Evolutionary conservation across 2,329 filamentous ascomycete genomes (phyloP).

Genomic region (Escovopsis sp.): DNA sequence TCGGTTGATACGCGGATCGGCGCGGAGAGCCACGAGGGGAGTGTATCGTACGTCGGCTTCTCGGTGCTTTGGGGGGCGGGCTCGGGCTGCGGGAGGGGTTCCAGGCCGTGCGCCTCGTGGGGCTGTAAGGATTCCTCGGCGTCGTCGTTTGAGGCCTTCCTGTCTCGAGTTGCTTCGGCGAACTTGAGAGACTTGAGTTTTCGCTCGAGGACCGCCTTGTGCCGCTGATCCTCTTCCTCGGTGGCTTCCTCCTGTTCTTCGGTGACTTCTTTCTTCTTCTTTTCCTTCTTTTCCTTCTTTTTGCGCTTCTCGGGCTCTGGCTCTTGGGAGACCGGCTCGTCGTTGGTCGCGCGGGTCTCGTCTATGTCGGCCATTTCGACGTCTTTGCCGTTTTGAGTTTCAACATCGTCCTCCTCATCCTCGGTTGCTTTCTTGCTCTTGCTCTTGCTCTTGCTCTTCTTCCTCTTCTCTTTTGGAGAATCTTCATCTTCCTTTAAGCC

Average conservation of each 20-base stretch:
- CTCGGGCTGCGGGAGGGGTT: conserved; percentile 68
- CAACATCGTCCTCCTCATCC: background rate
- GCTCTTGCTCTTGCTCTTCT: conserved; percentile 2
- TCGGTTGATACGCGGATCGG: conserved; percentile 55
- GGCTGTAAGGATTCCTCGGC: conserved; percentile 19
- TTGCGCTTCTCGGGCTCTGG: conserved; percentile 6
- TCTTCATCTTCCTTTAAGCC: background rate
- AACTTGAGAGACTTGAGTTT: conserved; percentile 39
- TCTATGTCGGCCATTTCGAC: conserved; percentile 5
- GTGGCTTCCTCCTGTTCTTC: conserved; percentile 10
- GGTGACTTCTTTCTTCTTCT: conserved; percentile 18
- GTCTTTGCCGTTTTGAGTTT: background rate
- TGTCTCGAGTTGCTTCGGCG: conserved; percentile 21
- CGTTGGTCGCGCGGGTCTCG: background rate
- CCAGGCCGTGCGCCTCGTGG: conserved; percentile 47
- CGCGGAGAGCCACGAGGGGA: conserved; percentile 67
- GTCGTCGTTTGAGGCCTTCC: conserved; percentile 19
- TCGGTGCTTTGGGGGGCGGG: conserved; percentile 41
- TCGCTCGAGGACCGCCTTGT: conserved; percentile 40
- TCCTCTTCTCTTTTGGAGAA: background rate
- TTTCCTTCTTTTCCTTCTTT: conserved; percentile 9
- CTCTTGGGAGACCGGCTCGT: background rate
- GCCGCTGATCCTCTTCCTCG: conserved; percentile 20
- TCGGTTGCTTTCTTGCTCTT: background rate
- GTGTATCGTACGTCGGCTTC: conserved; percentile 56